phyloP scores from a whole-genome alignment of 495 filamentous ascomycete species.

The Aspergillus ellipticus region DNA sequence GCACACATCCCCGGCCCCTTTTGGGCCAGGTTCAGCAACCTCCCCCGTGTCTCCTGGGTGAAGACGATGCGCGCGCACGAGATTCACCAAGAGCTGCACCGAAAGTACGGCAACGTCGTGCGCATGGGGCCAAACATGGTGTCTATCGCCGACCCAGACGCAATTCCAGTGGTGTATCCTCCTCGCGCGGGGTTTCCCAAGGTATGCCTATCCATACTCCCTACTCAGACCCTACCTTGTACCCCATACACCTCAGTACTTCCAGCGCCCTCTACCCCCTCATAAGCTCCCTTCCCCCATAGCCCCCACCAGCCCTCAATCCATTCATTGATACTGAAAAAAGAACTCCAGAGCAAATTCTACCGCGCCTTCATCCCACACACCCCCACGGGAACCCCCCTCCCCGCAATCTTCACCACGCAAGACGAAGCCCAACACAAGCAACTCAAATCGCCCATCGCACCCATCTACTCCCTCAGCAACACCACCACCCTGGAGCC shows the following conservation, averaged over 20 bases:
- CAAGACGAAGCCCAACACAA: constrained; percentile 42
- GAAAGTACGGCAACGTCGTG: constrained; percentile 51
- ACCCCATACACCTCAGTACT: too few species aligned
- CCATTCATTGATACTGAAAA: background rate
- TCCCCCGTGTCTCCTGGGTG: constrained; percentile 24
- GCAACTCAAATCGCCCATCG: constrained; percentile 35
- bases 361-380: constrained; percentile 32
- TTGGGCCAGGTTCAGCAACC: constrained; percentile 18
- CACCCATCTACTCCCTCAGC: constrained; percentile 37
- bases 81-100: constrained; percentile 39
- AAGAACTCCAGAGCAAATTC: constrained; percentile 1
- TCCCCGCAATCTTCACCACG: constrained; percentile 33
- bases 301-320: background rate
- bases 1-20: constrained; percentile 9
- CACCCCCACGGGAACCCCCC: constrained; percentile 12
- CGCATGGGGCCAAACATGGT: constrained; percentile 57
- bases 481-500: constrained; percentile 31
- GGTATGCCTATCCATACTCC: background rate
- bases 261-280: too few species aligned
- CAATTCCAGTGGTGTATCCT: constrained; percentile 38
- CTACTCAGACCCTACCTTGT: too few species aligned
- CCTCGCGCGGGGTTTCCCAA: background rate
- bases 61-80: constrained; percentile 21
- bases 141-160: constrained; percentile 44
- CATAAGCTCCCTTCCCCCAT: too few species aligned